Evolutionary conservation across 306 rosid species (phyloP), one percentile per base, ranked within the genome.

Genomic region (Ammopiptanthus mongolicus): DNA sequence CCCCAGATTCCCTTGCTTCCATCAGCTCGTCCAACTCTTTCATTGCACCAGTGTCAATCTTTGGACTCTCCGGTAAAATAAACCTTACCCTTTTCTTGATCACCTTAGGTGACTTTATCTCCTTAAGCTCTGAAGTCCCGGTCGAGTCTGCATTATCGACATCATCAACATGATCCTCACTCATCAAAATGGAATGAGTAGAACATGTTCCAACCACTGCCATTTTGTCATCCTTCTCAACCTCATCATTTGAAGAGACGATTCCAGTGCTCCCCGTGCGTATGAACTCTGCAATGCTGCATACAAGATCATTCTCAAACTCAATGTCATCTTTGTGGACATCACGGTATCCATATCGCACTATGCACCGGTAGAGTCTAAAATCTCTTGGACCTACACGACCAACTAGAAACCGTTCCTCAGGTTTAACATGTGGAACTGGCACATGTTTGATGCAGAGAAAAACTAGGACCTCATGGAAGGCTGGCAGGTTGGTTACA

Each of bases 401-500:
- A 3, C 97, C 97, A 22, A 95, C 88, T 2, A 95, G 88, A 78
- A 91, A 95, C 74, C 98, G 86, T 74, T 91, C 97, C 62, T 86
- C 84, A 0, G 97, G 93, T 73, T 71, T 80, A 15, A 95, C 97
- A 21, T 80, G 96, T 8, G 98, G 97, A 44, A 95, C 85, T 0
- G 95, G 97, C 48, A 95, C 96, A 2, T 88, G 87, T 67, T 95
- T 95, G 86, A 95, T 90, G 87, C 98, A 95, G 84, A 95, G 95
- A 73, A 95, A 95, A 69, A 95, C 91, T 53, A 95, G 85, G 79
- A 95, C 91, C 71, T 88, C 93, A 83, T 95, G 98, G 84, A 91
- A 95, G 73, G 98, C 98, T 17, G 97, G 97, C 47, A 95, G 89
- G 78, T 95, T 95, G 84, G 98, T 90, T 63, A 95, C 89, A 58